Evolutionary conservation across 495 filamentous ascomycete genomes (phyloP).

Genomic region (Lasiosphaeria miniovina): DNA sequence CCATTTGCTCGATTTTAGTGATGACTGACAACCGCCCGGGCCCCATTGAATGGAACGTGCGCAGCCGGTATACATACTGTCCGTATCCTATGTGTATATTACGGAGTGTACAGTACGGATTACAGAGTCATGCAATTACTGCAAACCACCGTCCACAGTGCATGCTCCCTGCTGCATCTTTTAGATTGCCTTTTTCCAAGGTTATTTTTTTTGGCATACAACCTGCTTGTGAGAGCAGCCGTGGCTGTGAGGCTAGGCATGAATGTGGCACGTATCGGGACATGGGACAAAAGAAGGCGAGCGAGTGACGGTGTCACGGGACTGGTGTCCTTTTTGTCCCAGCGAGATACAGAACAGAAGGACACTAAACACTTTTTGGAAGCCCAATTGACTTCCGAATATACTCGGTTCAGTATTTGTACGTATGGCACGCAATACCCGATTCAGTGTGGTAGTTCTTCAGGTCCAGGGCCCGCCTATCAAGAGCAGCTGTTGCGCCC

Average conservation of each 20-base stretch:
- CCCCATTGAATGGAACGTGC: too few relatives aligned
- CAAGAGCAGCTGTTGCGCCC: conserved; percentile 5
- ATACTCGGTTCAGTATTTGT: background rate
- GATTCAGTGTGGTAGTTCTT: too few relatives aligned
- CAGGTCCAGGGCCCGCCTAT: background rate
- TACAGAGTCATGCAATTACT: background rate
- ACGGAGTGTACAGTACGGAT: background rate
- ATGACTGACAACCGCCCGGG: too few relatives aligned
- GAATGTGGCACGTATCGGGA: background rate
- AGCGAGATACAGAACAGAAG: too few relatives aligned
- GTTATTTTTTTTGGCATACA: background rate
- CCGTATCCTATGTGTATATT: too few relatives aligned
- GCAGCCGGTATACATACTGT: too few relatives aligned
- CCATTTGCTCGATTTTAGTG: too few relatives aligned
- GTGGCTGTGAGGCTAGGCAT: background rate
- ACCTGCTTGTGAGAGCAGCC: background rate
- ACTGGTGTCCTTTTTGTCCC: too few relatives aligned
- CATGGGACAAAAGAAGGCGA: background rate
- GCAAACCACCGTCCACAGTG: background rate
- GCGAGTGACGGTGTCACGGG: too few relatives aligned
- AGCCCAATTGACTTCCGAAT: background rate
- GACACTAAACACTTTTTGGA: background rate
- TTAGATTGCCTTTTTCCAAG: background rate
- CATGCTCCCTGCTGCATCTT: background rate
- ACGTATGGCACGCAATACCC: too few relatives aligned